phyloP scores from a whole-genome alignment of 257 asterid genomes.

The Solanum pimpinellifolium region DNA sequence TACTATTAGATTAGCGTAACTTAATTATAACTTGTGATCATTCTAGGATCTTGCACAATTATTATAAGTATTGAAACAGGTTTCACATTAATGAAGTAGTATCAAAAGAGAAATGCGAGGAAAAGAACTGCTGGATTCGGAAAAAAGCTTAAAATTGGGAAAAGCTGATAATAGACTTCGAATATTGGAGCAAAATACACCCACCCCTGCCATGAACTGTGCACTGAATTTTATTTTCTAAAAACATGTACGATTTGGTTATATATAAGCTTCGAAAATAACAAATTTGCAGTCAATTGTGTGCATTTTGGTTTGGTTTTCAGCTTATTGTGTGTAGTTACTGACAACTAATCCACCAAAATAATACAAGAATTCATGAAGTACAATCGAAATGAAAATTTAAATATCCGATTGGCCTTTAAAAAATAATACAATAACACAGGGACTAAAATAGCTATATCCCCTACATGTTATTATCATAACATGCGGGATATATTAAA shows the following conservation, averaged over 20 bases:
- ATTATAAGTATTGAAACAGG: not conserved
- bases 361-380: not conserved
- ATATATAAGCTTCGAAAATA: not conserved
- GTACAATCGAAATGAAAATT: not conserved
- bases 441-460: not conserved
- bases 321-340: not conserved
- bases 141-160: not conserved
- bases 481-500: not conserved
- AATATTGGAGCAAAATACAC: not conserved
- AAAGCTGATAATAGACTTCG: not conserved
- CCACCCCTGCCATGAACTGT: not conserved
- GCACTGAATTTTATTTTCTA: not conserved
- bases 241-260: not conserved
- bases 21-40: not conserved
- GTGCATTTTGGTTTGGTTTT: not conserved
- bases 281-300: not conserved
- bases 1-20: not conserved
- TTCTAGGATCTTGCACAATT: no score
- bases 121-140: not conserved
- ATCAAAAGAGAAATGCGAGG: not conserved
- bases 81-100: not conserved
- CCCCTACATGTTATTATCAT: not conserved
- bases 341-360: not conserved
- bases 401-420: not conserved
- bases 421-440: not conserved